Base-by-base conservation (phyloP, 2,329 filamentous ascomycete species). In the Colletotrichum sp. region DNA sequence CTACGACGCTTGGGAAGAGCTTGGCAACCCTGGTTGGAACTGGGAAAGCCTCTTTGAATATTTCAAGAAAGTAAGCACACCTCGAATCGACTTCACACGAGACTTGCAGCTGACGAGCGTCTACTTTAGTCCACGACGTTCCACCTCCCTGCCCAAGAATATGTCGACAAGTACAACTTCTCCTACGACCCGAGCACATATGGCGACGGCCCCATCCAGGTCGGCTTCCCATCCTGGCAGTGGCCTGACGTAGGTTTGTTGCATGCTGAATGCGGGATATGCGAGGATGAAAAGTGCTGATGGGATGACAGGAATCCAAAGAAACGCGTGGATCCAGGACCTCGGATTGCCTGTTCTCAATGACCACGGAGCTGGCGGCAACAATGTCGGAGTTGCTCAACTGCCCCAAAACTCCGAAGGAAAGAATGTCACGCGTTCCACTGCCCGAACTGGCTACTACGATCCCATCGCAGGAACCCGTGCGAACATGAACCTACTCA, bases 41-140 rank as follows among this genome's bases (percentile, higher is more conserved):
- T 89, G 87, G 85, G 81, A 87, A 2, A 79, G 81, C 3, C 79
- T 91, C 34, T 82, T 85, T 5, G 86, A 85, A 1, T 90, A 90
- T 75, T 87, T 88, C 79, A 87, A 86, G 30, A 86, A 86, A 79
- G 83, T 86, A 76, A 72, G 3, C 83, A 3, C 13, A 44, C 7
- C 21, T 13, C 55, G n/a, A 16, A 18, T 1, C 13, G 55, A 18
- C 24, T 9, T 16, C 4, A 3, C 55, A 13, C 0, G 12, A 59
- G 55, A 18, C 26, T 24, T 30, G 16, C 18, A 3, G 5, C 32
- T 79, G 24, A n/a, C 7, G 24, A 63, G 44, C n/a, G 10, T 1
- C 44, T 7, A 84, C 52, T 80, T 80, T 1, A 80, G 79, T 3
- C 81, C 80, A 3, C 7, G 34, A 79, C 6, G 77, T 82, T 6